phyloP scores from a whole-genome alignment of 1,139 yeast species.

The Protomyces macrosporus region DNA sequence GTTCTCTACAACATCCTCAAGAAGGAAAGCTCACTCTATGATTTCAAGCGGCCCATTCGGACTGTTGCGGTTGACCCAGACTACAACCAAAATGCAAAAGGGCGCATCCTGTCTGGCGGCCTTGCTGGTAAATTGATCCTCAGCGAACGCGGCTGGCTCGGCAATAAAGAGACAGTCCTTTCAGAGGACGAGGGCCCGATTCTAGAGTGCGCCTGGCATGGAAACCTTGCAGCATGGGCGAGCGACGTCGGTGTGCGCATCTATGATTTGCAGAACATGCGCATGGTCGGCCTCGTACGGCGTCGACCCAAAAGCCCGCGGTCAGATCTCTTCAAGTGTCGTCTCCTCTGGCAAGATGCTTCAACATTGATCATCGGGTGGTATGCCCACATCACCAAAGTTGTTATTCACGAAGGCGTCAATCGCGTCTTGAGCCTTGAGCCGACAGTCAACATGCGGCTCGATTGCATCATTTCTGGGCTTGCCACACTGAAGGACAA shows the following conservation, averaged over 20 bases:
- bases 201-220: conserved; percentile 57
- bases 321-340: conserved; percentile 81
- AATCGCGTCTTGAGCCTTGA: conserved; percentile 14
- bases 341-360: conserved; percentile 60
- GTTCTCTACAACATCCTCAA: conserved; percentile 10
- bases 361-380: conserved; percentile 75
- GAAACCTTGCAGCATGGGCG: conserved; percentile 73
- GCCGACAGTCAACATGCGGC: conserved; percentile 37
- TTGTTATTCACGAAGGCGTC: conserved; percentile 44
- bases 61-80: conserved; percentile 74
- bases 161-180: conserved; percentile 65
- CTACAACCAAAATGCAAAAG: conserved; percentile 56
- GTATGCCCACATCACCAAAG: conserved; percentile 72
- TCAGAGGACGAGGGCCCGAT: conserved; percentile 67
- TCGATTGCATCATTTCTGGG: conserved; percentile 69
- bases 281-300: conserved; percentile 40
- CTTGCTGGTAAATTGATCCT: conserved; percentile 76
- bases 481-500: conserved; percentile 65
- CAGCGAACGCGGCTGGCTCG: conserved; percentile 81
- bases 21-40: conserved; percentile 42
- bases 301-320: conserved; percentile 60
- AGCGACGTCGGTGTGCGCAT: conserved; percentile 51
- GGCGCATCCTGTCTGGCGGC: conserved; percentile 67
- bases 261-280: conserved; percentile 31
- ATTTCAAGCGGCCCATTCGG: conserved; percentile 83